Conservation (phyloP, 441 rosid species). For the Populus hybrid region DNA sequence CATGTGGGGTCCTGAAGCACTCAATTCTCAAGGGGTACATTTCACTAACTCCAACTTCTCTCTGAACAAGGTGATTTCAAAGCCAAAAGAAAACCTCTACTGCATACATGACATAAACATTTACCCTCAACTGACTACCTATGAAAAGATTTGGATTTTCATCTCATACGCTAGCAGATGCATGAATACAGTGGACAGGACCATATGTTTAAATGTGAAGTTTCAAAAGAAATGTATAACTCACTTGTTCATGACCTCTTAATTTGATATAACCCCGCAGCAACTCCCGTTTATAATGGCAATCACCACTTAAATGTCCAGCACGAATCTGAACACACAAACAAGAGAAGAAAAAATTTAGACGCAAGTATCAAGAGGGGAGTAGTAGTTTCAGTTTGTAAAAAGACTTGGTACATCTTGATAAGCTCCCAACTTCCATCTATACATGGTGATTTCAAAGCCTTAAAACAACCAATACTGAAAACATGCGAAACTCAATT, state of each 20-base stretch:
- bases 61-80: not conserved
- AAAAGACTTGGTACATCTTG: not conserved
- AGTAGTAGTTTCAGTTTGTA: not conserved
- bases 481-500: not conserved
- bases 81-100: not conserved
- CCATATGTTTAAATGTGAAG: not conserved
- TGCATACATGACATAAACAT: not conserved
- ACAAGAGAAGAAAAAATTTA: not conserved
- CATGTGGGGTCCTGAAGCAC: not conserved
- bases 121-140: not conserved
- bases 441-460: not conserved
- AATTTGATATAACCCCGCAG: slow-evolving; percentile 69
- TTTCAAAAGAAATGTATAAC: slow-evolving; percentile 12
- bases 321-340: slow-evolving; percentile 71
- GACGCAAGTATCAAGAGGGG: not conserved
- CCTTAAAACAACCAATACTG: not conserved
- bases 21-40: not conserved
- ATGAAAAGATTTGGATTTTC: not conserved
- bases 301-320: slow-evolving; percentile 87
- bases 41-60: not conserved
- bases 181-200: not conserved
- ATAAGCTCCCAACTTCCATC: not conserved
- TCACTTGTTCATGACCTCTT: slow-evolving; percentile 90
- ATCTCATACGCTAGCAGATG: not conserved
- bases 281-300: slow-evolving; percentile 86